Conservation (phyloP, 2,329 filamentous ascomycete species). For the Fonsecaea pedrosoi region DNA sequence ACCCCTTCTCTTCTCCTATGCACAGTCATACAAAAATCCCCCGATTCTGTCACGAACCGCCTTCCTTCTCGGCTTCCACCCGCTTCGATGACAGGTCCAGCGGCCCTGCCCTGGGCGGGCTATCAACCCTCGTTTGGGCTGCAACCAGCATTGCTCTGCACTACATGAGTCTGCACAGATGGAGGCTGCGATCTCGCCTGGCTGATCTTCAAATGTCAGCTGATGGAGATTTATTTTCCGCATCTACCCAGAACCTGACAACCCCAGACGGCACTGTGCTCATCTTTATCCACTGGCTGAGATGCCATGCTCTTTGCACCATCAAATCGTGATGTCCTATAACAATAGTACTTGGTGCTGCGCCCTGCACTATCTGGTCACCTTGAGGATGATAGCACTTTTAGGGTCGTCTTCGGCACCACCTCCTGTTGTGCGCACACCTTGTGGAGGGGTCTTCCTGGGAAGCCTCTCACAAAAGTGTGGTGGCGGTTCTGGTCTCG, state of each 20-base stretch:
- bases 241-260: neutral
- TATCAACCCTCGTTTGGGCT: slow-evolving; percentile 23
- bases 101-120: slow-evolving; percentile 28
- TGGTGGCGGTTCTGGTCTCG: slow-evolving; percentile 20
- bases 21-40: slow-evolving; percentile 41
- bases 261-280: too few relatives aligned
- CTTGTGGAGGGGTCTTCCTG: slow-evolving; percentile 21
- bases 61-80: slow-evolving; percentile 36
- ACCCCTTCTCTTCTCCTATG: slow-evolving; percentile 22
- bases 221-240: neutral
- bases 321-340: neutral
- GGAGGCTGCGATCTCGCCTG: slow-evolving; percentile 21
- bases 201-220: slow-evolving; percentile 22
- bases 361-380: neutral
- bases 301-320: slow-evolving; percentile 10
- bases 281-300: neutral
- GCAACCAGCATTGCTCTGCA: slow-evolving; percentile 20
- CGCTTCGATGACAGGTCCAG: slow-evolving; percentile 39
- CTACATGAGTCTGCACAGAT: slow-evolving; percentile 12
- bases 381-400: slow-evolving; percentile 13
- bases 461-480: slow-evolving; percentile 7
- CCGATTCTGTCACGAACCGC: slow-evolving; percentile 39
- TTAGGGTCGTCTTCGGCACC: slow-evolving; percentile 11
- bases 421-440: slow-evolving; percentile 12
- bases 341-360: neutral